Evolutionary conservation across 306 rosid genomes (phyloP), one percentile per base, ranked within the genome.

Genomic region (Ammopiptanthus mongolicus): DNA sequence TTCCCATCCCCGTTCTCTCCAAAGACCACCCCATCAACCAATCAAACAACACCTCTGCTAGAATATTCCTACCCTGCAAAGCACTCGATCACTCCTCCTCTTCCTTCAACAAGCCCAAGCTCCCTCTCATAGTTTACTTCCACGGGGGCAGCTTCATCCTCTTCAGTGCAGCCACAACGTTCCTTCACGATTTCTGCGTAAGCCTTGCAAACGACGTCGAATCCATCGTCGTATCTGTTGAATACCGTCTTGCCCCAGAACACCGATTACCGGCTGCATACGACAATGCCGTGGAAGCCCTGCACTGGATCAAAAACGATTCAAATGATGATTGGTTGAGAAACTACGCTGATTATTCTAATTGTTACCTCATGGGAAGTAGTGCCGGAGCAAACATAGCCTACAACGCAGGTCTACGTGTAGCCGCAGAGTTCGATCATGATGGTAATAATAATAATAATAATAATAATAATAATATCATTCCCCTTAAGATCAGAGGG

Each of bases 121-220:
- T 79, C 22, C 87, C 87, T 57, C 72, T 87, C 34, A 69, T 81
- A 13, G 23, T 87, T 31, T 81, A 39, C 81, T 89, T 52, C 83
- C 93, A 86, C 42, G 93, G 89, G 0, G 91, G 93, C 10, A 89
- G 88, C 9, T 89, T 89, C 81, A 28, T 86, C 28, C 1, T 76
- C 11, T 76, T 59, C 56, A 70, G 86, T n/a, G 84, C 89, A 17
- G 73, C 87, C 67, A 59, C 91, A 0, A 36, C 60, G 5, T 14
- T 58, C 6, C 10, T 73, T 34, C 91, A 86, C 5, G 41, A 78
- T 9, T 39, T 50, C 52, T 80, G 85, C 33, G 5, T 23, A 0
- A 81, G 64, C 85, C 52, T 86, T 9, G 82, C 89, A 7, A 42
- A 74, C 41, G 29, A 78, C 42, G 55, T 77, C 73, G 50, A n/a